Percentiles rank a stretch among this genome's conserved stretches.
Evolutionary conservation across 2,329 filamentous ascomycete genomes (phyloP).

Genomic region (Elsinoe perseae): DNA sequence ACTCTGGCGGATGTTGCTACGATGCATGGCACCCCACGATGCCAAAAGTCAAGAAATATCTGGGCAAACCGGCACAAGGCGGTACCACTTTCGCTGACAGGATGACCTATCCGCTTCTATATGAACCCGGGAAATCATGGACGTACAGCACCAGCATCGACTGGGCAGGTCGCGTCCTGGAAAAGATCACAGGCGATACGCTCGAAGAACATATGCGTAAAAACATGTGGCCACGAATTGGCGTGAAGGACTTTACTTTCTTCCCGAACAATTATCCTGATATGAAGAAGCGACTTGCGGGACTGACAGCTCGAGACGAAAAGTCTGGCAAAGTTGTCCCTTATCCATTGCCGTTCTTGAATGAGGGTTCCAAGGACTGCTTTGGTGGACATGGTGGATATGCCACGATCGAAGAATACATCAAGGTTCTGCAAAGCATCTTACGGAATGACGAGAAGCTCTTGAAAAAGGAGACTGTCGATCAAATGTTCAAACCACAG

Average conservation of each 20-base stretch:
- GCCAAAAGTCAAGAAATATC: constrained; percentile 23
- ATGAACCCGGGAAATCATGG: constrained; percentile 47
- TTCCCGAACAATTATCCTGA: constrained; percentile 22
- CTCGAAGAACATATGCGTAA: constrained; percentile 40
- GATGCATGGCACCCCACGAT: constrained; percentile 35
- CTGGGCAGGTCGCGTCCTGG: constrained; percentile 48
- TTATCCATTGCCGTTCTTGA: constrained; percentile 20
- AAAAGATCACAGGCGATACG: constrained; percentile 38
- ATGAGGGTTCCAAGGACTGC: constrained; percentile 25
- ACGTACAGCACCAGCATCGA: constrained; percentile 45
- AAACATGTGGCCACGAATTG: constrained; percentile 41
- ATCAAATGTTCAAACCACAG: constrained; percentile 43
- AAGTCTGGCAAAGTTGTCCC: constrained; percentile 21
- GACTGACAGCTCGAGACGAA: constrained; percentile 21
- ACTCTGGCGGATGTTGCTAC: constrained; percentile 45
- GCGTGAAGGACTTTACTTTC: constrained; percentile 31
- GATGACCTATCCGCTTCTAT: constrained; percentile 40
- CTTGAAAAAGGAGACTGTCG: constrained; percentile 36
- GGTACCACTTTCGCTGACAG: constrained; percentile 35
- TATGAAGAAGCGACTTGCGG: constrained; percentile 21
- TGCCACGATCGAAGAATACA: constrained; percentile 34
- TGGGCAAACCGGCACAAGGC: constrained; percentile 14
- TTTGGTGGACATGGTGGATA: constrained; percentile 30
- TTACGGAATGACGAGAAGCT: constrained; percentile 44
- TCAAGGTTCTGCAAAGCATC: constrained; percentile 41